These are phyloP conservation scores for Metschnikowia peoriensis DNA, from an alignment of 805 yeast species.

Conservation along the genomic window DNA sequence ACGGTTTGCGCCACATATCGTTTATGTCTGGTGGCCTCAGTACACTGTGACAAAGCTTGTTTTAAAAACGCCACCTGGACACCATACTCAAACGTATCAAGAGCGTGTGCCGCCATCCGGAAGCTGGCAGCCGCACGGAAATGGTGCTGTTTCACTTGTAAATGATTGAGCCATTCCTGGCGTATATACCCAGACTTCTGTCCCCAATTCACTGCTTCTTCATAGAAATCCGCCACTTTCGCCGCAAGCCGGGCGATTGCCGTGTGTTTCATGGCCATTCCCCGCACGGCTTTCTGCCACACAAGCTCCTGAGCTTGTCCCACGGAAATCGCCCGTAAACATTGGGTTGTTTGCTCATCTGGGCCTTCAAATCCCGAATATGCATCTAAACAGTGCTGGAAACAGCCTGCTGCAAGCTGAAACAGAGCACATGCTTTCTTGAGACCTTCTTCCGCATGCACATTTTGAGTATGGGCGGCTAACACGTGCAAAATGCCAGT, in stretches of 20 bases:
- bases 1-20: constrained; percentile 45
- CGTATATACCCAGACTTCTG: constrained; percentile 47
- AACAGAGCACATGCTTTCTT: constrained; percentile 62
- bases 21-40: constrained; percentile 36
- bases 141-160: constrained; percentile 58
- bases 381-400: constrained; percentile 33
- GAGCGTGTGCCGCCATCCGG: constrained; percentile 53
- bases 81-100: constrained; percentile 58
- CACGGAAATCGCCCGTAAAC: constrained; percentile 53
- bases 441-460: constrained; percentile 50
- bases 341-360: constrained; percentile 47
- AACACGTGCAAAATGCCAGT: constrained; percentile 63
- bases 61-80: constrained; percentile 62
- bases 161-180: constrained; percentile 64
- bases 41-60: constrained; percentile 39
- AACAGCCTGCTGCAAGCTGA: constrained; percentile 72
- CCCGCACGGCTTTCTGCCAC: constrained; percentile 68
- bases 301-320: constrained; percentile 88
- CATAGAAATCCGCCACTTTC: constrained; percentile 60
- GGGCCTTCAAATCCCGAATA: constrained; percentile 42
- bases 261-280: constrained; percentile 51
- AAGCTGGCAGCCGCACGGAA: constrained; percentile 71
- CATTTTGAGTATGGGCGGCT: constrained; percentile 47
- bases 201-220: constrained; percentile 36
- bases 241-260: constrained; percentile 62